Conservation (phyloP, 441 rosid genomes). For the Populus hybrid region DNA sequence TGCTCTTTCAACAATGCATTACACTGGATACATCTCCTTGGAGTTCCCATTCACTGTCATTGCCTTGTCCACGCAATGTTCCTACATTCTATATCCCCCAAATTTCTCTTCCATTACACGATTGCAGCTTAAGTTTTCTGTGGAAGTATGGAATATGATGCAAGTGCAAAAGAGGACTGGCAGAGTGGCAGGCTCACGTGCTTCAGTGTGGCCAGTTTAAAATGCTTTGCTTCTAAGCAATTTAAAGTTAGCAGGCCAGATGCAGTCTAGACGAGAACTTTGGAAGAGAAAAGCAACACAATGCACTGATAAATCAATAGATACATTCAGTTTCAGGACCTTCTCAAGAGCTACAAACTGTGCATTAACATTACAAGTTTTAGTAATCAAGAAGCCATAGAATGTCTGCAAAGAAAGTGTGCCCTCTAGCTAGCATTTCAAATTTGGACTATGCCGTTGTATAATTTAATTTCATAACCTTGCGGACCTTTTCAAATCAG, state of each 20-base stretch:
- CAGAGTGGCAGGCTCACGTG: not conserved
- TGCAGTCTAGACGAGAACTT: not conserved
- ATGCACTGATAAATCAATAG: not conserved
- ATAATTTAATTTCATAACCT: constrained; percentile 3
- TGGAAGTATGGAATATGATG: not conserved
- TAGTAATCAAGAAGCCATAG: not conserved
- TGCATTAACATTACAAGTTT: not conserved
- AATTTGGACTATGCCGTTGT: constrained; percentile 2
- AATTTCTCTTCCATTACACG: not conserved
- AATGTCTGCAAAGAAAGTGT: not conserved
- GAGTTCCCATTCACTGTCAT: not conserved
- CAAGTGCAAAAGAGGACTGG: not conserved
- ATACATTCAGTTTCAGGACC: not conserved
- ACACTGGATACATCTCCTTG: not conserved
- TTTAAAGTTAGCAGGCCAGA: not conserved
- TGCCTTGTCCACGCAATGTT: not conserved
- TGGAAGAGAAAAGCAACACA: not conserved
- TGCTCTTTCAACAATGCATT: not conserved
- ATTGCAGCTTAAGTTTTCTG: not conserved
- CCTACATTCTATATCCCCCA: not conserved
- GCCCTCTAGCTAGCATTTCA: constrained; percentile 6
- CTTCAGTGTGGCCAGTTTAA: not conserved
- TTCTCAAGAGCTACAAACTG: not conserved
- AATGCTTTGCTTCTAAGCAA: not conserved
- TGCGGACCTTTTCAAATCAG: constrained; percentile 5